Conservation (phyloP, 2,329 filamentous ascomycete genomes). For the Cladosporium sp. region DNA sequence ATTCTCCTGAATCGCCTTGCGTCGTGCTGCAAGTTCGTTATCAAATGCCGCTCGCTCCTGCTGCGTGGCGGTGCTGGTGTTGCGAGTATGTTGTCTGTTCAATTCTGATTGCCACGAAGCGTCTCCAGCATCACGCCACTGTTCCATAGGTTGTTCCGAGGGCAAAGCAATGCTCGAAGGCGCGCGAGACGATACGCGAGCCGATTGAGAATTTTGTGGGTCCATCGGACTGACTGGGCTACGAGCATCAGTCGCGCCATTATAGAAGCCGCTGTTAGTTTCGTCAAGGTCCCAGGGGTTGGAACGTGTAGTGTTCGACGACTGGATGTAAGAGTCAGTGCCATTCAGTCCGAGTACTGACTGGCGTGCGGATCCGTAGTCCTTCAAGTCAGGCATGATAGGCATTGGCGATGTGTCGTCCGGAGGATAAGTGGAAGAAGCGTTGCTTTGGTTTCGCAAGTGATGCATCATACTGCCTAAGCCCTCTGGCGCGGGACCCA, state of each 20-base stretch:
- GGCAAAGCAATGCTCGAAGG: constrained; percentile 4
- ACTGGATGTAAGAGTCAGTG: constrained; percentile 42
- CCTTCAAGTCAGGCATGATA: constrained; percentile 26
- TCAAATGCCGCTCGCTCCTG: constrained; percentile 70
- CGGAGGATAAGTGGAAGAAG: constrained; percentile 69
- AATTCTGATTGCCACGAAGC: constrained; percentile 53
- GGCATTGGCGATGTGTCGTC: constrained; percentile 42
- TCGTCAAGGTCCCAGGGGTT: constrained; percentile 59
- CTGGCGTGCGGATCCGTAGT: constrained; percentile 23
- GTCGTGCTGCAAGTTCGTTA: constrained; percentile 68
- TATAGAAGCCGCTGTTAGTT: constrained; percentile 42
- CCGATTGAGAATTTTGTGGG: background rate
- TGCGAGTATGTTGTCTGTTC: constrained; percentile 48
- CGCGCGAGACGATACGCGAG: constrained; percentile 10
- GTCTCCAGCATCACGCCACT: constrained; percentile 25
- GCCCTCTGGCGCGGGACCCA: constrained; percentile 64
- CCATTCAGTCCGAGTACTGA: constrained; percentile 20
- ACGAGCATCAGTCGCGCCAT: constrained; percentile 13
- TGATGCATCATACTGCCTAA: constrained; percentile 67
- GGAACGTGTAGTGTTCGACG: constrained; percentile 52
- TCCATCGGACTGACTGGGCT: constrained; percentile 12
- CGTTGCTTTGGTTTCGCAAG: constrained; percentile 75
- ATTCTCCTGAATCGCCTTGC: constrained; percentile 70
- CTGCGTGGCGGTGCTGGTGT: constrained; percentile 52
- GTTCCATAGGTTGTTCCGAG: constrained; percentile 7